Percentiles rank a stretch among this genome's conserved stretches.
Evolutionary conservation across 2,329 filamentous ascomycete genomes (phyloP).

Genomic region (Sarocladium strictum): DNA sequence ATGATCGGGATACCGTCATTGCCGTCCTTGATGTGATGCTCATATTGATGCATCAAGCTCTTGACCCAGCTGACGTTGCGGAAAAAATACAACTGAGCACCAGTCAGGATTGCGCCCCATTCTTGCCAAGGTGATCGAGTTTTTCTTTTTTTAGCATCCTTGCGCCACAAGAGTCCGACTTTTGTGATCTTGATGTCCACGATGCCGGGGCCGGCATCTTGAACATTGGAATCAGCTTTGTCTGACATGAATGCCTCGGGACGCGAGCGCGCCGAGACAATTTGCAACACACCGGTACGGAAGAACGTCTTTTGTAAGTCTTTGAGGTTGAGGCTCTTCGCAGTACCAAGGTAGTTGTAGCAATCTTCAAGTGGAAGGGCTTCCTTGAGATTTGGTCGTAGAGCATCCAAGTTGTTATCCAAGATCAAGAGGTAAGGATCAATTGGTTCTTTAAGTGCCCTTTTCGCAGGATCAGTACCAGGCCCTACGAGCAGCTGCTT

Average conservation of each 20-base stretch:
- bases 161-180: constrained; percentile 90
- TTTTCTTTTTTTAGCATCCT: constrained; percentile 89
- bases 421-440: constrained; percentile 94
- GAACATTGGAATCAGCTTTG: constrained; percentile 74
- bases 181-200: constrained; percentile 98
- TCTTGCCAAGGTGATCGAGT: constrained; percentile 96
- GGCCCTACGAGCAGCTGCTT: constrained; percentile 62
- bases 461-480: constrained; percentile 46
- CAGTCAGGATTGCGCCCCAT: constrained; percentile 94
- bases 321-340: constrained; percentile 68
- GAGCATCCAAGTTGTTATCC: constrained; percentile 75
- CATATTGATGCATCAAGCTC: constrained; percentile 80
- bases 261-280: constrained; percentile 86
- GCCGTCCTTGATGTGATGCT: constrained; percentile 72
- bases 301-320: constrained; percentile 85
- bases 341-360: constrained; percentile 80
- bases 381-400: constrained; percentile 85
- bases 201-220: constrained; percentile 83
- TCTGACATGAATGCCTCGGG: constrained; percentile 94
- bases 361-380: constrained; percentile 88
- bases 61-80: constrained; percentile 91
- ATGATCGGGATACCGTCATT: constrained; percentile 71
- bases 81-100: constrained; percentile 97
- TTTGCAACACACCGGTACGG: constrained; percentile 86
- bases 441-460: constrained; percentile 72